Base-by-base conservation (phyloP, 164 flowering plant genomes). In the Brasenia schreberi region DNA sequence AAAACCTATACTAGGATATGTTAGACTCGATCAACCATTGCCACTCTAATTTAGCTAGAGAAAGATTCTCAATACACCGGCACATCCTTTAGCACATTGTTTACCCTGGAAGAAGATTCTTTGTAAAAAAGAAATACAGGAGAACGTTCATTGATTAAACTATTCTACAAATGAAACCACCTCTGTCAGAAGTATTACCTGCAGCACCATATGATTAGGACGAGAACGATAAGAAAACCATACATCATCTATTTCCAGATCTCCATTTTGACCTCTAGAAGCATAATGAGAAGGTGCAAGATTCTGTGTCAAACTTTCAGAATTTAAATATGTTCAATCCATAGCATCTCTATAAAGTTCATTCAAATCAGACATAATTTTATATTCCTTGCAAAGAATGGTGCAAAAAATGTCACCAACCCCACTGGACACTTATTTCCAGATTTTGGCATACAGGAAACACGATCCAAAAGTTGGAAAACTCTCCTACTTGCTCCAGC, bases 181-280 rank as follows among this genome's bases (percentile, higher is more conserved):
- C 16, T 9, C 16, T 9, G 5, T 58, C 16, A 14, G 56, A 14
- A 49, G 56, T 49, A 49, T 71, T 81, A 93, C 99, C 99, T 90
- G 86, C 42, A 95, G 87, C 19, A 95, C 86, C 92, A 85, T 90
- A 71, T 85, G 84, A 67, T 66, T 83, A 18, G 97, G 97, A 0
- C 97, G 96, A 70, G 99, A 95, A 61, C 98, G 99, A 79, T 95
- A 95, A 6, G 97, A 82, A 78, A 95, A 95, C 97, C 97, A 95
- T 49, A 95, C 95, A 75, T 95, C 96, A 70, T 95, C 85, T 49
- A 95, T 66, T 70, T 90, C 88, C 71, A 95, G 87, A 33, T 90
- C 96, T 59, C 92, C 99, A 77, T 84, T 94, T 78, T 77, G 84
- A 72, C 80, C 80, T 62, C 98, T 92, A 66, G 64, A 70, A 72